Base-by-base conservation (phyloP, 257 asterid genomes). In the Knoxia roxburghii region DNA sequence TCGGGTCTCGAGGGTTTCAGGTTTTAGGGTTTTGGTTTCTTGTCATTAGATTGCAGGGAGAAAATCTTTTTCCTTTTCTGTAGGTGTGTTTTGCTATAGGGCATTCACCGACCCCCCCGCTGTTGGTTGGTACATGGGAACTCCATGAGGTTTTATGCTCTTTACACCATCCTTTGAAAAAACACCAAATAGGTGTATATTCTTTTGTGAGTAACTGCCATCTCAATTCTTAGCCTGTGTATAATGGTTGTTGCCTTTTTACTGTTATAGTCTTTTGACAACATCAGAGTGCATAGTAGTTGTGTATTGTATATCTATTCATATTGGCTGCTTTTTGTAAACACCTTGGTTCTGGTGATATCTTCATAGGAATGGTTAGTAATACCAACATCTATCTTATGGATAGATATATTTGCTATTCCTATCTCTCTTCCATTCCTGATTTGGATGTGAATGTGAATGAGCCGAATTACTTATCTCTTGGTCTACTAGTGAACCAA, bases 101-200 rank as follows among this genome's bases (percentile, higher is more conserved):
- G 63, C 35, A 60, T 70, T 45, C 39, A 0, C 61, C 35, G 64
- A 65, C 35, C 50, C 68, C 68, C 65, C 21, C 39, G n/a, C n/a
- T n/a, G n/a, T n/a, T n/a, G 56, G 57, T 68, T 63, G 69, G 77
- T 72, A 29, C 58, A 69, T 59, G 77, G 77, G 81, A 71, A 72
- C 64, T 55, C 41, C 58, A 48, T 30, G 61, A 54, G 65, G 78
- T 70, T 69, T 61, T 70, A 57, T 58, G 62, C 73, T 73, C 71
- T 6, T n/a, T 14, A 68, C 68, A 39, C 58, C 37, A 61, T 69
- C 61, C 69, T 40, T 24, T 40, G 11, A n/a, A 29, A 50, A 37
- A 73, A 79, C 79, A 51, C 75, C 64, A 68, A 30, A 17, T 65
- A 50, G 77, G 80, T 71, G 78, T 75, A 68, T 46, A 45, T 32